Conservation (phyloP, 176 grass and related monocot genomes). For the Avena insularis region DNA sequence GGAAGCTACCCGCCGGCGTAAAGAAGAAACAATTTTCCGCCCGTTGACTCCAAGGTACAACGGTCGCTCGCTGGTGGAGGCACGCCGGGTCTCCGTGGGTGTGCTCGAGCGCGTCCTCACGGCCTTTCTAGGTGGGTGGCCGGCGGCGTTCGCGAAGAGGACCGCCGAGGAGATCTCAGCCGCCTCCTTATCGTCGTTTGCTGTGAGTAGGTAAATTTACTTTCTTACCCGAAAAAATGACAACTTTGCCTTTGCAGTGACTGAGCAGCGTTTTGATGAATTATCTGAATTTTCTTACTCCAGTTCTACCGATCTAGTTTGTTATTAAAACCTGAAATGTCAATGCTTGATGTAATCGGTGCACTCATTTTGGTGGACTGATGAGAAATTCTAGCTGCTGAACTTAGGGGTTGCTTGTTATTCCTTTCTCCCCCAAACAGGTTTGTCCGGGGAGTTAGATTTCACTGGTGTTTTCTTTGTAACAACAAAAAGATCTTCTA, state of each 20-base stretch:
- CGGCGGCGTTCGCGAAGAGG: neutral
- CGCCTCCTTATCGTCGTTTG: neutral
- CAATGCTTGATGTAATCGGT: neutral
- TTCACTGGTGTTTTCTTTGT: neutral
- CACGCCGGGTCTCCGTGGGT: neutral
- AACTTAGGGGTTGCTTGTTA: neutral
- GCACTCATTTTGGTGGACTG: neutral
- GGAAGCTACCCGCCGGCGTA: neutral
- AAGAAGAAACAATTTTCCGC: neutral
- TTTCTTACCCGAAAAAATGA: neutral
- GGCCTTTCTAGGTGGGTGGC: neutral
- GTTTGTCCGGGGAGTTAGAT: neutral
- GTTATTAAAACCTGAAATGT: neutral
- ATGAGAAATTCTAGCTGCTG: neutral
- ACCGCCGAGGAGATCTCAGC: neutral
- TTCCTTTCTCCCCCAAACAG: neutral
- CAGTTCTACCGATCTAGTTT: neutral
- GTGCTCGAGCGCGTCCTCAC: neutral
- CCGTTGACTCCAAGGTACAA: neutral
- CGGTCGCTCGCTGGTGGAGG: neutral
- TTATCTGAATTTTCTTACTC: neutral
- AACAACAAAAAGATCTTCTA: neutral
- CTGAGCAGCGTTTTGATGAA: conserved; percentile 7
- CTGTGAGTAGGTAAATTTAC: neutral
- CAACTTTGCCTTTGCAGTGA: neutral